Percentiles rank a stretch among this genome's conserved stretches.
Conservation (phyloP, 768 basidiomycete genomes). For the Amyloporia xantha region DNA sequence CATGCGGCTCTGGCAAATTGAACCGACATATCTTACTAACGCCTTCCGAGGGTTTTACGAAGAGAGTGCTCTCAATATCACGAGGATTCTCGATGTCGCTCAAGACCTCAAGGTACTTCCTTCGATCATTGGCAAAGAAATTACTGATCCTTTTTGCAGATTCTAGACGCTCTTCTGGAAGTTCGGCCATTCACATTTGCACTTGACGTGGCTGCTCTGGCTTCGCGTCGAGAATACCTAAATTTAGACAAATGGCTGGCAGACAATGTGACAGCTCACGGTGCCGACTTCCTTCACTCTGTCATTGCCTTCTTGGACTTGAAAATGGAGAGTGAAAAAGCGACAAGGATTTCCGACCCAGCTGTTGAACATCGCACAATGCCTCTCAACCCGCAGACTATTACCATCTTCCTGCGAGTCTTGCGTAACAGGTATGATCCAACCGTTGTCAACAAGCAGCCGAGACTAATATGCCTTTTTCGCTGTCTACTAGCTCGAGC, state of each 20-base stretch:
- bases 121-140: neutral
- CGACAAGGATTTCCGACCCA: constrained; percentile 68
- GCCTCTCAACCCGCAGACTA: constrained; percentile 79
- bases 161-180: constrained; percentile 87
- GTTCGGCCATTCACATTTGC: constrained; percentile 86
- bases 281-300: constrained; percentile 79
- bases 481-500: constrained; percentile 47
- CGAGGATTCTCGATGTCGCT: constrained; percentile 89
- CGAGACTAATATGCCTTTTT: too few relatives aligned
- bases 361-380: constrained; percentile 75
- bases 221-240: constrained; percentile 87
- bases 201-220: constrained; percentile 89
- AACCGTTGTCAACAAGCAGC: neutral
- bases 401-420: constrained; percentile 87
- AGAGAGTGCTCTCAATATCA: constrained; percentile 89
- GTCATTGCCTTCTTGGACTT: constrained; percentile 85
- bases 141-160: constrained; percentile 37
- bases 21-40: constrained; percentile 77
- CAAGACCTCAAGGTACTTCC: constrained; percentile 81
- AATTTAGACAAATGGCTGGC: constrained; percentile 97
- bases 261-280: constrained; percentile 77
- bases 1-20: constrained; percentile 92
- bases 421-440: constrained; percentile 65
- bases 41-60: constrained; percentile 91
- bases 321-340: constrained; percentile 90